Evolutionary conservation across 2,329 filamentous ascomycete genomes (phyloP), one percentile per base, ranked within the genome.

Genomic region (Cyclaneusma minus): DNA sequence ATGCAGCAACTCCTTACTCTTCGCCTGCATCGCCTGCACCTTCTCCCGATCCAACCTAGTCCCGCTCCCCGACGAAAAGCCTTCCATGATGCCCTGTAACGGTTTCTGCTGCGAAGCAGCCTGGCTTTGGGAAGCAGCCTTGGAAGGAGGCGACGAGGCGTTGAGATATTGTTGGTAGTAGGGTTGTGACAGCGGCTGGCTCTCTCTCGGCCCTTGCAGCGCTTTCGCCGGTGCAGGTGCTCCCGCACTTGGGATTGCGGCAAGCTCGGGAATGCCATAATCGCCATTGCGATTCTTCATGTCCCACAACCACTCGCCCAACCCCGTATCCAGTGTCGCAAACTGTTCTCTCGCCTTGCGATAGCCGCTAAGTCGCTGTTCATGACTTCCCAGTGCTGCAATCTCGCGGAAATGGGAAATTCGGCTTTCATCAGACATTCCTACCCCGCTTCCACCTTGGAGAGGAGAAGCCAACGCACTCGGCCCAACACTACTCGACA

Each of bases 1-100:
- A 37, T 89, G 80, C 46, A 94, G 64, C 15, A 94, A 58, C 42
- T 91, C 84, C 56, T 93, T 94, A 48, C 85, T 75, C 58, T 85
- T 87, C 20, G 74, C 67, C 40, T 52, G 30, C 45, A 52, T 34
- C 52, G 55, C 33, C 40, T 48, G 35, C 13, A 34, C 40, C n/a
- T 39, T 41, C n/a, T n/a, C n/a, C n/a, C n/a, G n/a, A n/a, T n/a
- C n/a, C n/a, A n/a, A n/a, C n/a, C 42, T 28, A 24, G 45, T 48
- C 12, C 31, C 32, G 22, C 37, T 34, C 21, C 30, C 28, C 11
- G 37, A 29, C 11, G 37, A 33, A 20, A 42, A 40, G 12, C 37
- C 37, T 32, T 43, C 42, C 45, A 41, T 10, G 35, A 35, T 12
- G 13, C 11, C 10, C 22, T 29, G 22, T 7, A 5, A 12, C 10